Conservation (phyloP, 2,329 filamentous ascomycete genomes). For the Lasiodiplodia hormozganensis region DNA sequence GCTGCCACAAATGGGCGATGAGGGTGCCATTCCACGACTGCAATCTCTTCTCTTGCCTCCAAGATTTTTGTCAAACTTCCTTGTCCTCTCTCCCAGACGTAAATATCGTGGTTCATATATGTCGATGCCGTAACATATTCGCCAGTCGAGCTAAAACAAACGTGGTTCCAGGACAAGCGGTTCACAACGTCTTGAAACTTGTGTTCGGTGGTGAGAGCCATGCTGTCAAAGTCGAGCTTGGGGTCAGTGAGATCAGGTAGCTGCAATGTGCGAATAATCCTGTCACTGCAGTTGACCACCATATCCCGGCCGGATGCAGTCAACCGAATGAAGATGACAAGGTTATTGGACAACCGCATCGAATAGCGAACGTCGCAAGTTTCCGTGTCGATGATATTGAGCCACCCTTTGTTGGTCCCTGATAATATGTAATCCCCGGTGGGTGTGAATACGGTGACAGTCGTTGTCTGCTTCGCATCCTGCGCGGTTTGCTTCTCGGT, state of each 20-base stretch:
- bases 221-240: conserved; percentile 80
- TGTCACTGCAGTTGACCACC: conserved; percentile 91
- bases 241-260: conserved; percentile 73
- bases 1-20: conserved; percentile 85
- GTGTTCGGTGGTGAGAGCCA: conserved; percentile 91
- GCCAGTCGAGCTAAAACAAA: conserved; percentile 90
- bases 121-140: conserved; percentile 97
- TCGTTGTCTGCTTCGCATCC: conserved; percentile 94
- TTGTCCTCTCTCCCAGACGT: conserved; percentile 95
- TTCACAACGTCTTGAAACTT: conserved; percentile 99
- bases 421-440: conserved; percentile 88
- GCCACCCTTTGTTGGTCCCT: conserved; percentile 92
- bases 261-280: conserved; percentile 91
- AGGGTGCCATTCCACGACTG: conserved; percentile 97
- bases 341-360: conserved; percentile 83
- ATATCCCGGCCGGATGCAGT: conserved; percentile 85
- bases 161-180: conserved; percentile 93
- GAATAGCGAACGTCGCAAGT: conserved; percentile 87
- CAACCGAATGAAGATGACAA: conserved; percentile 86
- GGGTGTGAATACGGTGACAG: conserved; percentile 86
- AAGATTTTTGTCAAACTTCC: conserved; percentile 96
- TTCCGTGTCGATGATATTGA: conserved; percentile 90
- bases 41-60: conserved; percentile 95
- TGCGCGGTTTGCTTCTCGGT: conserved; percentile 88
- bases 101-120: conserved; percentile 98